These are phyloP conservation scores for Geranomyces michiganensis DNA, from an alignment of 192 early-diverging fungal genomes.

Conservation along the genomic window DNA sequence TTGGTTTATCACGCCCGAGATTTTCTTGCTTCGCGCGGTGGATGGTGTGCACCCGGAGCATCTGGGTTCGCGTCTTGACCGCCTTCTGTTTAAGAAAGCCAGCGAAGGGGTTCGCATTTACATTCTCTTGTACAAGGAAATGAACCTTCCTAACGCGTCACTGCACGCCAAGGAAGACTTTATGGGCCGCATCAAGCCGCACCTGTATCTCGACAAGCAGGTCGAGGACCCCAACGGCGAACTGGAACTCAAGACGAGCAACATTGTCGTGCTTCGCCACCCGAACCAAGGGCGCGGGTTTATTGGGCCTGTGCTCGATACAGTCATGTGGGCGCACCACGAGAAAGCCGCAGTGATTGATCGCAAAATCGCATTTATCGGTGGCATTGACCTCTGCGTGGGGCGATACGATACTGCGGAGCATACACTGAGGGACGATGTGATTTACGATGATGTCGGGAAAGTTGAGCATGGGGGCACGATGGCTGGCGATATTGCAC, in stretches of 20 bases:
- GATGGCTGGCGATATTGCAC: background rate
- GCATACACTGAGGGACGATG: slow-evolving; percentile 76
- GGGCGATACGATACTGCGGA: slow-evolving; percentile 83
- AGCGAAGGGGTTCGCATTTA: slow-evolving; percentile 83
- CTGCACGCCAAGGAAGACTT: slow-evolving; percentile 34
- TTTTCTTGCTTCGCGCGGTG: slow-evolving; percentile 78
- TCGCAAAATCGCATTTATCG: slow-evolving; percentile 77
- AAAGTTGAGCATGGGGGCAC: slow-evolving; percentile 39
- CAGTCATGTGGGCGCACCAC: slow-evolving; percentile 73
- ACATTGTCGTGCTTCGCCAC: slow-evolving; percentile 82
- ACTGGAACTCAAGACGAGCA: slow-evolving; percentile 66
- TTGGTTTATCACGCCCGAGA: slow-evolving; percentile 90
- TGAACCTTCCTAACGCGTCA: slow-evolving; percentile 51
- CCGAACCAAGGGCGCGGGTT: slow-evolving; percentile 65
- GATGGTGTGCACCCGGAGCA: slow-evolving; percentile 64
- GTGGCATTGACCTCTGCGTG: slow-evolving; percentile 85
- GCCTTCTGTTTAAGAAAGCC: slow-evolving; percentile 77
- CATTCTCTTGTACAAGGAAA: slow-evolving; percentile 83
- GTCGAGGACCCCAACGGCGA: slow-evolving; percentile 74
- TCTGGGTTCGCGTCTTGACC: slow-evolving; percentile 68
- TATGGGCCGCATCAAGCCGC: slow-evolving; percentile 29
- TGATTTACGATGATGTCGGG: slow-evolving; percentile 44
- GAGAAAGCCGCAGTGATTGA: slow-evolving; percentile 82
- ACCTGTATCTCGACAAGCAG: slow-evolving; percentile 64
- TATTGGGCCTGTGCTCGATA: slow-evolving; percentile 59